Evolutionary conservation across 2,329 filamentous ascomycete genomes (phyloP), one percentile per base, ranked within the genome.

Genomic region (Cladosporium sp.): DNA sequence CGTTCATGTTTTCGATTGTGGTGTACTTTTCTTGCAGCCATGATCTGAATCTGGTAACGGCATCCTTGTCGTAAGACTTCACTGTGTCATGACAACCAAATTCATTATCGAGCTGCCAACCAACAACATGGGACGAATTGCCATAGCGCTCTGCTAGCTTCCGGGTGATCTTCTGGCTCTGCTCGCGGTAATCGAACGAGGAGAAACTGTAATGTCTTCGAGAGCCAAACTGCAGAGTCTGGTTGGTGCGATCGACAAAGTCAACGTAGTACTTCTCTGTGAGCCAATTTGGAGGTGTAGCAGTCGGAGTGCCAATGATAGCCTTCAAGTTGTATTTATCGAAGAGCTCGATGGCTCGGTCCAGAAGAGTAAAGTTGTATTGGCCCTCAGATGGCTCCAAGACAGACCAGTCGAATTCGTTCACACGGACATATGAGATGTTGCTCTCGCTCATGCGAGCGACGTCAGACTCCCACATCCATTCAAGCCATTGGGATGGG

Each of bases 81-180:
- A 66, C 64, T 2, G 64, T 66, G 37, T 65, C 63, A 44, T 66
- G 64, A 24, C 64, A 66, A 34, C 64, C 64, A 47, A 66, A 66
- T 44, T 66, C 64, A 20, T 65, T 66, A 51, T 66, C 64, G 3
- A 66, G 55, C 40, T 65, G 64, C 64, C 62, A 66, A 12, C 52
- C 61, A 34, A 60, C 58, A 6, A 65, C 60, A 32, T 49, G 52
- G 6, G 61, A 59, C 39, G 62, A 60, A 25, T 64, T 64, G 3
- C 62, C 64, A 48, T 66, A 66, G 20, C 64, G 58, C 34, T 64
- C 39, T n/a, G 62, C 64, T 6, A 66, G 61, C 22, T 64, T 61
- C 15, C 35, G 45, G 5, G 64, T 65, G n/a, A 65, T 65, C 39
- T 58, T 61, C 37, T 62, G 61, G 35, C 64, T 65, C 20, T 60